phyloP scores from a whole-genome alignment of 495 filamentous ascomycete genomes.

The Annulohypoxylon maeteangense region DNA sequence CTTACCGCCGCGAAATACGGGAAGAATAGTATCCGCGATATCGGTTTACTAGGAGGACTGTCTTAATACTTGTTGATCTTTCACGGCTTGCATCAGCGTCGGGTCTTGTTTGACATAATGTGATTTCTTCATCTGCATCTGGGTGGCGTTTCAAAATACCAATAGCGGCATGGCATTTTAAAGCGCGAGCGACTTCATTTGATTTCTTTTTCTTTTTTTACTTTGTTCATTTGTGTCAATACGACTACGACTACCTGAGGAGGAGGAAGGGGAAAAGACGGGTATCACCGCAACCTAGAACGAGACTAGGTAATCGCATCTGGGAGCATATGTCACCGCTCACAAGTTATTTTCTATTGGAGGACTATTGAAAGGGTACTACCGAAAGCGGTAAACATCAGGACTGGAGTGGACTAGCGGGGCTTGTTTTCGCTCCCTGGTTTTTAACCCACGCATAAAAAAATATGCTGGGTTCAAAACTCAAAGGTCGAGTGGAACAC shows the following conservation, averaged over 20 bases:
- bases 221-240: conserved; percentile 35
- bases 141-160: conserved; percentile 59
- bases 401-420: conserved; percentile 29
- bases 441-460: conserved; percentile 31
- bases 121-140: conserved; percentile 54
- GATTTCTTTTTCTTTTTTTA: conserved; percentile 39
- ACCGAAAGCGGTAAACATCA: conserved; percentile 46
- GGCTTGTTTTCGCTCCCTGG: conserved; percentile 46
- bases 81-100: conserved; percentile 44
- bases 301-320: conserved; percentile 24
- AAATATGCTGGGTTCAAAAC: conserved; percentile 17
- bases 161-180: conserved; percentile 49
- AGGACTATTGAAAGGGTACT: conserved; percentile 40
- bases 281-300: conserved; percentile 37
- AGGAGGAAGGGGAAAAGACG: conserved; percentile 27
- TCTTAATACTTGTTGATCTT: conserved; percentile 44
- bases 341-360: conserved; percentile 43
- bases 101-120: conserved; percentile 39
- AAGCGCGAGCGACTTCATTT: conserved; percentile 48
- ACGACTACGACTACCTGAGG: conserved; percentile 16
- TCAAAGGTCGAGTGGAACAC: conserved; percentile 42
- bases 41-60: conserved; percentile 56
- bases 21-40: conserved; percentile 59
- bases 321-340: conserved; percentile 46
- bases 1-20: conserved; percentile 61